phyloP scores from a whole-genome alignment of 2,329 filamentous ascomycete genomes.

The Huntiella abstrusa region DNA sequence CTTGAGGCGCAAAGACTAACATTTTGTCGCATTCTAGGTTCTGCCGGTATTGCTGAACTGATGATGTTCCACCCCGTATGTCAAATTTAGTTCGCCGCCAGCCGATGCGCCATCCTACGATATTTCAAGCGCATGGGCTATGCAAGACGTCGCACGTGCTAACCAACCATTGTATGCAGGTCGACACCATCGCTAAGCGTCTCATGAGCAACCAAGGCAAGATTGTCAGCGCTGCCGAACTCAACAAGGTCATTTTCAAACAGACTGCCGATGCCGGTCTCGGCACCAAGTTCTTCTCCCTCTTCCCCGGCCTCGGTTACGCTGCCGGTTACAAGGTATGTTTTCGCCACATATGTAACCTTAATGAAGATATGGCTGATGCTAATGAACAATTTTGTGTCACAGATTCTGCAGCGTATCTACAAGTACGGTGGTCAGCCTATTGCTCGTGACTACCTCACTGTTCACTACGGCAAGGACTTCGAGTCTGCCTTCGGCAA shows the following conservation, averaged over 20 bases:
- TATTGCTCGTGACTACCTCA: slow-evolving; percentile 77
- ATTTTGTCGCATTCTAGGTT: slow-evolving; percentile 34
- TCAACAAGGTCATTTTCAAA: slow-evolving; percentile 89
- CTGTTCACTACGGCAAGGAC: slow-evolving; percentile 55
- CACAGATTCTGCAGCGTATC: slow-evolving; percentile 68
- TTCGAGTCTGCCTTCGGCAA: slow-evolving; percentile 88
- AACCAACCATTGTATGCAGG: slow-evolving; percentile 27
- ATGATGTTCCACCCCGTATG: slow-evolving; percentile 78
- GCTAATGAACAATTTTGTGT: not conserved
- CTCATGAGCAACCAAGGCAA: slow-evolving; percentile 90
- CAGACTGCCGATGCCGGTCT: slow-evolving; percentile 57
- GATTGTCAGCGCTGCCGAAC: slow-evolving; percentile 29
- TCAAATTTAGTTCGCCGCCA: slow-evolving; percentile 8
- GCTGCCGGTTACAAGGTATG: slow-evolving; percentile 86
- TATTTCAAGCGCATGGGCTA: not conserved
- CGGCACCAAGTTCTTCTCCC: slow-evolving; percentile 69
- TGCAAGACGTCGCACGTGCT: not conserved
- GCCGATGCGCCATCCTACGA: not conserved
- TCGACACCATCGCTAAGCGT: slow-evolving; percentile 96
- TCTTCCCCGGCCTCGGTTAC: slow-evolving; percentile 94
- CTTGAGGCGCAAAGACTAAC: not conserved
- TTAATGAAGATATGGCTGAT: not conserved
- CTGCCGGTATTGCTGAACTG: slow-evolving; percentile 81
- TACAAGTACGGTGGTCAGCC: slow-evolving; percentile 99
- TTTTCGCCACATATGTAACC: not conserved